Base-by-base conservation (phyloP, 2,329 filamentous ascomycete genomes). In the Fonsecaea monophora region DNA sequence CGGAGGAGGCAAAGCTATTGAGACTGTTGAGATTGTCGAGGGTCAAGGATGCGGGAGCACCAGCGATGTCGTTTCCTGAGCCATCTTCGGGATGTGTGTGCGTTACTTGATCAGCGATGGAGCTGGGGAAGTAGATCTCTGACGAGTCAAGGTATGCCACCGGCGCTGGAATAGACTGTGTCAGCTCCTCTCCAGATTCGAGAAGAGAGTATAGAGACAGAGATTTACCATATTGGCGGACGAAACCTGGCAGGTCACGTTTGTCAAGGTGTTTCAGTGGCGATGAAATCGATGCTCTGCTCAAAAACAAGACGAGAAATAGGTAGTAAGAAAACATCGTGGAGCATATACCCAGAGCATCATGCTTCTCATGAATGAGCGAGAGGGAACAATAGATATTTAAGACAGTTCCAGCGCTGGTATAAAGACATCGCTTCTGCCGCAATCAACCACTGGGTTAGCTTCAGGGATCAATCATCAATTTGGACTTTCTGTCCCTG, bases 41-140 rank as follows among this genome's bases (percentile, higher is more conserved):
- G 1, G 78, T 82, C 12, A 85, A 70, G 1, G 81, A 79, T 3
- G 75, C 72, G 5, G 80, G 76, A 3, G 75, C 75, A 10, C 21
- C 21, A 4, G 75, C 54, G 21, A 86, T 74, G 0, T 71, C 65
- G 4, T 76, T 77, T 69, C 78, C 78, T 6, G 53, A 60, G 68
- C 83, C 80, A 21, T 83, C 75, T 62, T 79, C 70, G 3, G 84
- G 82, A 45, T 76, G 77, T 6, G 82, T 83, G 71, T 85, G 78
- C 35, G 75, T 72, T 10, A 86, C 70, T 66, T 85, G 82, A 10
- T 78, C 75, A 38, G 74, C 76, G 32, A 86, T 80, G 67, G 84
- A 82, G 50, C 82, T 83, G 5, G 84, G 84, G 56, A 81, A 79
- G 71, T 83, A 85, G 34, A 74, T 70, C 67, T 86, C 84, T 67